Base-by-base conservation (phyloP, 2,329 filamentous ascomycete species). In the Seiridium unicorne region DNA sequence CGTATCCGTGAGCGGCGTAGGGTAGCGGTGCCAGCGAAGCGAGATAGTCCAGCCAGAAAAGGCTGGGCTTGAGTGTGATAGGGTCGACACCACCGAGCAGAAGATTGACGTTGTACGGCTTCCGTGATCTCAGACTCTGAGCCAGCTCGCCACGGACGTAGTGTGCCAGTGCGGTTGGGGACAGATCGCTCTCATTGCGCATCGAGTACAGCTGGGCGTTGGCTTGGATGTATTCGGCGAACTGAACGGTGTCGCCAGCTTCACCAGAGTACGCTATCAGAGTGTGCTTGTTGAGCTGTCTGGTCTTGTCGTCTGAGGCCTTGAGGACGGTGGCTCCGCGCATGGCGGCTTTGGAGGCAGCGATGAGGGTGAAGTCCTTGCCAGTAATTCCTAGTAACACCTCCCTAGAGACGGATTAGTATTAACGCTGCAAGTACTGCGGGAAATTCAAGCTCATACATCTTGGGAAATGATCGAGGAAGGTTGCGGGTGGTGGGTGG, bases 321-420 rank as follows among this genome's bases (percentile, higher is more conserved):
- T 99, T 99, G 74, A 99, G 89, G 77, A 99, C 90, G 62, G 94
- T 97, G 65, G 93, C 92, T 72, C 95, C 95, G 81, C 95, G 89
- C 93, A 98, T 98, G 71, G 93, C 92, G 74, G 95, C 95, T 84
- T 99, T 98, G 65, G 93, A 98, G 71, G 95, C 92, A 72, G 93
- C 95, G 76, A 99, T 89, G 84, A 99, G 88, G 81, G 93, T 96
- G 78, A 97, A 99, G 86, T 99, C 96, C 84, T 97, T 97, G 82
- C 95, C 96, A 62, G 94, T 97, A 77, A 99, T 97, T 73, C 95
- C 95, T 70, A 99, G 86, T 75, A 99, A 86, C 76, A 98, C 92
- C 88, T 99, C 95, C 95, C 93, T 98, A 42, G n/a, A 3, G 13
- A 5, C 48, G 56, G 65, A 66, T 63, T 46, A 60, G 46, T 56